phyloP scores from a whole-genome alignment of 768 basidiomycete genomes.

The Leccinum subtestaceum region DNA sequence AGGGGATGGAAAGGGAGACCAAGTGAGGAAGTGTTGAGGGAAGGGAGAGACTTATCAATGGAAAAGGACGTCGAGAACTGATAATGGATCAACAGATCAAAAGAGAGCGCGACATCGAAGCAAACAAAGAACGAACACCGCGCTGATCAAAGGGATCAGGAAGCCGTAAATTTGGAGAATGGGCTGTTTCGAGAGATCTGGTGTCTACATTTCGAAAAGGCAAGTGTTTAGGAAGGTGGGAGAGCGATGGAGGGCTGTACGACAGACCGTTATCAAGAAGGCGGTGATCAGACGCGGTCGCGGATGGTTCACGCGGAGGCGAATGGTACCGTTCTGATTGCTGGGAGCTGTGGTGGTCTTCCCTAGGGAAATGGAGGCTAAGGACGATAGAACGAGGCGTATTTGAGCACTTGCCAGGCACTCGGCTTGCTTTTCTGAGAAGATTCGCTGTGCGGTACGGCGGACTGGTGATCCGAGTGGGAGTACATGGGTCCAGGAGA shows the following conservation, averaged over 20 bases:
- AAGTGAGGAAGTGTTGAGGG: constrained; percentile 23
- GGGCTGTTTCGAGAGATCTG: constrained; percentile 35
- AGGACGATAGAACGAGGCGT: constrained; percentile 19
- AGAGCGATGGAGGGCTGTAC: constrained; percentile 24
- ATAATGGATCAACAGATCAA: constrained; percentile 39
- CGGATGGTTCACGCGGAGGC: constrained; percentile 24
- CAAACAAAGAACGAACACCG: constrained; percentile 36
- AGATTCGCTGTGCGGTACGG: constrained; percentile 24
- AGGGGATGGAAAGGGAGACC: constrained; percentile 16
- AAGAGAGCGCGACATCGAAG: constrained; percentile 34
- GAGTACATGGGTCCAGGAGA: constrained; percentile 23
- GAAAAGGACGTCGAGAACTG: constrained; percentile 36
- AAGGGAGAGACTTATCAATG: constrained; percentile 37
- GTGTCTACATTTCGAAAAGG: constrained; percentile 30
- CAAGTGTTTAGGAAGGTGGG: constrained; percentile 27
- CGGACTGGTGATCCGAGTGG: constrained; percentile 33
- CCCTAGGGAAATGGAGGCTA: constrained; percentile 23
- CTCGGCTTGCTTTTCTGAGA: constrained; percentile 23
- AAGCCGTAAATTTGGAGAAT: constrained; percentile 32
- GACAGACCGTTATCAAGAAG: constrained; percentile 31
- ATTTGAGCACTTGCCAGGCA: constrained; percentile 29
- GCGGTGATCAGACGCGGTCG: constrained; percentile 33
- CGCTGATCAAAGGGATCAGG: constrained; percentile 34
- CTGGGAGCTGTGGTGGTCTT: constrained; percentile 27
- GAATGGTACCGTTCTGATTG: constrained; percentile 19